Evolutionary conservation across 2,329 filamentous ascomycete species (phyloP), one percentile per base, ranked within the genome.

Genomic region (Fusarium nurragi): DNA sequence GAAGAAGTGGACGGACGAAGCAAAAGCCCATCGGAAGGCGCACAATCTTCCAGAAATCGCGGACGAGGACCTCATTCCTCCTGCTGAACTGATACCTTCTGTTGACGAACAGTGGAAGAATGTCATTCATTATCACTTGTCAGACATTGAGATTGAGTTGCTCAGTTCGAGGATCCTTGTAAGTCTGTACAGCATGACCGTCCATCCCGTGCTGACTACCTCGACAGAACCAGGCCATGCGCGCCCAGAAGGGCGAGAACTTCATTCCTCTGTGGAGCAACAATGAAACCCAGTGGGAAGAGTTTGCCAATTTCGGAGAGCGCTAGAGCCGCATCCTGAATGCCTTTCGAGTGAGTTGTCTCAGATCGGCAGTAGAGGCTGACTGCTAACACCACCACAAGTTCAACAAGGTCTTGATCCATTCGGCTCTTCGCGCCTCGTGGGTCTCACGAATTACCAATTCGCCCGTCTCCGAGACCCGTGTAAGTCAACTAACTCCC

Each of bases 351-450:
- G 69, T 65, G 5, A 45, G 61, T 32, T 8, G 4, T 21, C 5
- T 8, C 32, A n/a, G n/a, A n/a, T n/a, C n/a, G n/a, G n/a, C n/a
- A n/a, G n/a, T n/a, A n/a, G n/a, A n/a, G n/a, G n/a, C n/a, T n/a
- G n/a, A n/a, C 3, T 37, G 14, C 41, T 67, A 8, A 67, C 36
- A 12, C 7, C 3, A 8, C 0, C 5, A 3, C 8, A 9, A 71
- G 69, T 51, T 45, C 40, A 68, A 62, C 38, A 71, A 71, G 38
- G 55, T 68, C 28, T 43, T 71, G 51, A 70, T 71, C 22, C 69
- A 71, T 19, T 70, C 69, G 7, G 62, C 69, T 25, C 51, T 71
- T 21, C 57, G 69, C 25, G 64, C 69, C 7, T 39, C 62, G 4
- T 71, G 67, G 67, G 45, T 65, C 9, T 38, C 67, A 12, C 58